These are phyloP conservation scores for Fraxinus greggii DNA, from an alignment of 305 asterid genomes.

Conservation along the genomic window DNA sequence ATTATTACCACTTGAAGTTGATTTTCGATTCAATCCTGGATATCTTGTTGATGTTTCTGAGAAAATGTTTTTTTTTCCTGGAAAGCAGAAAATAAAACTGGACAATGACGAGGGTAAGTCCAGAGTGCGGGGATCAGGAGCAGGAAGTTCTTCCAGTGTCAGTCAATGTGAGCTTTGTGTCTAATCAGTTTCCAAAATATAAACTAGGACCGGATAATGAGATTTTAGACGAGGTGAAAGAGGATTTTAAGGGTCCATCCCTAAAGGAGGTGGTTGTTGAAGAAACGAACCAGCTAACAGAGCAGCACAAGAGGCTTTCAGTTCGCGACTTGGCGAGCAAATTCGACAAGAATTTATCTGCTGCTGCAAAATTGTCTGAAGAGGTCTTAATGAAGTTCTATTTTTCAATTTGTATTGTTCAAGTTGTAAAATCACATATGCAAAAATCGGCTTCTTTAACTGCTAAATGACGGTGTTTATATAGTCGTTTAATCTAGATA, in stretches of 20 bases:
- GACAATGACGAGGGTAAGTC: conserved; percentile 90
- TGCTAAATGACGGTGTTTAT: neutral
- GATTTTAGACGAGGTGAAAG: conserved; percentile 70
- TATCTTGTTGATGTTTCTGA: neutral
- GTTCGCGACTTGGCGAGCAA: conserved; percentile 94
- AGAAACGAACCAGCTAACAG: conserved; percentile 65
- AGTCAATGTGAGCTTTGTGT: conserved; percentile 66
- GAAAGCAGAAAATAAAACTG: conserved; percentile 29
- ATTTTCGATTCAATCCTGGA: neutral
- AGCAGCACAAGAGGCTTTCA: conserved; percentile 87
- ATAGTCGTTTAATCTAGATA: neutral
- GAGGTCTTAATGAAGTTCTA: conserved; percentile 49
- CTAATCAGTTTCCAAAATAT: conserved; percentile 77
- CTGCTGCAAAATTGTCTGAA: conserved; percentile 88
- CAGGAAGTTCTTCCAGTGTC: conserved; percentile 65
- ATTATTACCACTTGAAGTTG: neutral
- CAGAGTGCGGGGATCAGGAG: conserved; percentile 60
- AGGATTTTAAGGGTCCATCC: conserved; percentile 70
- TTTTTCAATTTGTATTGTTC: neutral
- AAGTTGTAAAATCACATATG: neutral
- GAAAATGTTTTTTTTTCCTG: neutral
- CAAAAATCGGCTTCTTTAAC: neutral
- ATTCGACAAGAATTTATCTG: conserved; percentile 91
- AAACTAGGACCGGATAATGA: conserved; percentile 85
- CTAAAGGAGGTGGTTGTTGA: conserved; percentile 74